Evolutionary conservation across 1,139 yeast genomes (phyloP).

Genomic region (Suhomyces maxii): DNA sequence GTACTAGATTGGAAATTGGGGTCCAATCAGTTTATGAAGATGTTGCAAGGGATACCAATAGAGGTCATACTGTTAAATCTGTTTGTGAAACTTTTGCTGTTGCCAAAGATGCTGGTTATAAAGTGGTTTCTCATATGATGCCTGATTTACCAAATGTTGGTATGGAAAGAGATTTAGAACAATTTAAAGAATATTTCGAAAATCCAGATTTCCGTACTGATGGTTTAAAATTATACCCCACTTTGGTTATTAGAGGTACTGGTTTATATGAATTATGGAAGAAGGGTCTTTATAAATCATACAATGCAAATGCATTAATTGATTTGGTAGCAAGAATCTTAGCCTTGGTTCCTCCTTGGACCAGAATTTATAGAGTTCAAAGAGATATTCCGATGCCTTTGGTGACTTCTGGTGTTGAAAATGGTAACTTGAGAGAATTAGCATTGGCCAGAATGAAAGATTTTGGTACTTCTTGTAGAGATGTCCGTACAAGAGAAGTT

Average conservation of each 20-base stretch:
- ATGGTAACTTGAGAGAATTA: slow-evolving; percentile 92
- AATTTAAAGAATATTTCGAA: slow-evolving; percentile 92
- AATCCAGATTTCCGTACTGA: slow-evolving; percentile 97
- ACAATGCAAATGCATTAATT: slow-evolving; percentile 90
- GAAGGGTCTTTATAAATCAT: slow-evolving; percentile 89
- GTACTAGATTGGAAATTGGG: slow-evolving; percentile 95
- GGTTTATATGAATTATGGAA: slow-evolving; percentile 98
- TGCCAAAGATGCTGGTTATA: slow-evolving; percentile 97
- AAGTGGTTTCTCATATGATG: slow-evolving; percentile 99
- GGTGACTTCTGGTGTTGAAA: slow-evolving; percentile 97
- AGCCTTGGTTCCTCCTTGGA: slow-evolving; percentile 99
- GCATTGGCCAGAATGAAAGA: slow-evolving; percentile 98
- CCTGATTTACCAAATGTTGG: slow-evolving; percentile 99
- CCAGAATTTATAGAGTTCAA: slow-evolving; percentile 96
- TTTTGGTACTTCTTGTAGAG: slow-evolving; percentile 94
- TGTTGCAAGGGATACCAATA: slow-evolving; percentile 96
- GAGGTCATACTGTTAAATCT: slow-evolving; percentile 96
- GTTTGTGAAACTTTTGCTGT: slow-evolving; percentile 95
- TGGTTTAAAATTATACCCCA: slow-evolving; percentile 93
- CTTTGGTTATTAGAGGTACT: slow-evolving; percentile 95
- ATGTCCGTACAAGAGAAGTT: slow-evolving; percentile 97
- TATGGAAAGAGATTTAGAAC: slow-evolving; percentile 96
- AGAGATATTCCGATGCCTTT: slow-evolving; percentile 99
- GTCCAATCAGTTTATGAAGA: slow-evolving; percentile 97
- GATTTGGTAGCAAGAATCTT: slow-evolving; percentile 93